Base-by-base conservation (phyloP, 768 basidiomycete genomes). In the Pulveroboletus sp. region DNA sequence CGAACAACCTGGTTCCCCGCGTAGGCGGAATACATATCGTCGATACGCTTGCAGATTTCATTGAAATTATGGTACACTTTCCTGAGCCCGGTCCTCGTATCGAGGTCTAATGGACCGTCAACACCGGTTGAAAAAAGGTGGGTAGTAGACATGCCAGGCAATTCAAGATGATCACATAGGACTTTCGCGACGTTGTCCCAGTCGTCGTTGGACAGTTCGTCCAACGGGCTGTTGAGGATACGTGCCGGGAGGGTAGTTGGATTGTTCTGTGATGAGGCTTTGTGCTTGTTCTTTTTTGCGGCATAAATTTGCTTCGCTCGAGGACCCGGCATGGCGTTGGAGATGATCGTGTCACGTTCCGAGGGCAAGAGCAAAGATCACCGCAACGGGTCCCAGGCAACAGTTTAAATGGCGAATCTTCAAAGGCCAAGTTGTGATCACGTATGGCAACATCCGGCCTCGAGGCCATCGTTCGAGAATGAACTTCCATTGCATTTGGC, bases 31-130 rank as follows among this genome's bases (percentile, higher is more conserved):
- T 78, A 83, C 0, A 72, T 67, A 11, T 66, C 65, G 20, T 82
- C 76, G 14, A 85, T 68, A 14, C 69, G 71, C 30, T 64, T 58
- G 50, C 76, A 79, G 30, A 82, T 72, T 1, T 63, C 61, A 17
- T 74, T 71, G 57, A 85, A 83, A 54, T 79, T 73, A 26, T 69
- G 64, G 57, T 84, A 81, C 9, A 83, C 73, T 56, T 78, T 81
- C 62, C 81, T 85, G 51, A 86, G 62, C 16, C 82, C 83, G 56
- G 74, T 76, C 60, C 83, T 81, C 81, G 43, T 43, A 13, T 32
- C 29, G 16, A 46, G 44, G 19, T 53, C 17, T 49, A 35, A 11
- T 19, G 1, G 26, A 29, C 16, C 6, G 36, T 45, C 20, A 29
- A 41, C 2, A 26, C 2, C 4, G 6, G 11, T 27, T 17, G n/a